phyloP scores from a whole-genome alignment of 495 filamentous ascomycete genomes.

The Trichoderma asperelloides region DNA sequence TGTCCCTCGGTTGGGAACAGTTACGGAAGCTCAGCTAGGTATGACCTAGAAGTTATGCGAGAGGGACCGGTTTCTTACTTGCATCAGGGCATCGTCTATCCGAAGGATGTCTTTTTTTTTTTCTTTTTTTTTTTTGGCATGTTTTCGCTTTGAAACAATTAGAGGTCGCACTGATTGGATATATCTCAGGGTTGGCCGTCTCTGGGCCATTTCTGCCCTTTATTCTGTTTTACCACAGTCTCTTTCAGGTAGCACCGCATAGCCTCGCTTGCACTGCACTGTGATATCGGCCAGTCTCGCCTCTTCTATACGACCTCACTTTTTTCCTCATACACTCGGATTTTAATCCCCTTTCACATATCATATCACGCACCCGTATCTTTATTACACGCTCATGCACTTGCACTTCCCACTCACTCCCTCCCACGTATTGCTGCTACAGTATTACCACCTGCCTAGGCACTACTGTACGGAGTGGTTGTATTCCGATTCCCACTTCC shows the following conservation, averaged over 20 bases:
- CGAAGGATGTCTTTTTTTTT: not conserved
- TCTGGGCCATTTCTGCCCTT: not conserved
- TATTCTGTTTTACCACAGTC: not conserved
- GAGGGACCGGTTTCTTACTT: not conserved
- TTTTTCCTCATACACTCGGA: too few relatives aligned
- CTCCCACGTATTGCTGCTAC: not conserved
- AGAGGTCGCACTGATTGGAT: not conserved
- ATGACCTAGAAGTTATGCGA: not conserved
- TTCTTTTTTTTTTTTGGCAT: too few relatives aligned
- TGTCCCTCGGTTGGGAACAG: too few relatives aligned
- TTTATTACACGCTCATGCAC: not conserved
- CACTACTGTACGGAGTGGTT: not conserved
- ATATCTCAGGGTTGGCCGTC: not conserved
- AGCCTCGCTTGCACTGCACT: not conserved
- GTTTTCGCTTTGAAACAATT: not conserved
- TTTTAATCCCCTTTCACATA: too few relatives aligned
- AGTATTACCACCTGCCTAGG: not conserved
- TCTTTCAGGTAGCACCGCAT: not conserved
- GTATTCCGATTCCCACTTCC: not conserved
- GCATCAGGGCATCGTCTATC: not conserved
- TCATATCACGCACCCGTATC: not conserved
- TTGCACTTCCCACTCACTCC: not conserved
- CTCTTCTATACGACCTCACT: too few relatives aligned
- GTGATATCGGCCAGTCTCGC: too few relatives aligned
- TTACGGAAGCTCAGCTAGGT: too few relatives aligned